Evolutionary conservation across 495 filamentous ascomycete genomes (phyloP).

Genomic region (Trichoderma erinaceum): DNA sequence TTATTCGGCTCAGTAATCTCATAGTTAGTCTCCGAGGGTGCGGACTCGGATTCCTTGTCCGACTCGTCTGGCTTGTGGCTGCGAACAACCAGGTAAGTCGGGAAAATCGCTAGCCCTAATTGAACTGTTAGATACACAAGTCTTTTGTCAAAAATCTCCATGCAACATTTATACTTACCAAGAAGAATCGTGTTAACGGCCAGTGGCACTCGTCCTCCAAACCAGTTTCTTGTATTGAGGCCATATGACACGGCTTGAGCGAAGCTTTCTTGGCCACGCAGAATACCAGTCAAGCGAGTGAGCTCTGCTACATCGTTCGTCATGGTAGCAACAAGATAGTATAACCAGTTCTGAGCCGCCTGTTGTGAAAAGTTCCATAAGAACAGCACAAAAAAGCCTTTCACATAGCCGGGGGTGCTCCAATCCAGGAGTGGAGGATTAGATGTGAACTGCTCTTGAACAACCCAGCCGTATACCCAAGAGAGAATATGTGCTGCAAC

Average conservation of each 20-base stretch:
- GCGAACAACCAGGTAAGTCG: slow-evolving; percentile 3
- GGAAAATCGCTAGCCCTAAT: not conserved
- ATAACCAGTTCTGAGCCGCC: slow-evolving; percentile 43
- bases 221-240: slow-evolving; percentile 34
- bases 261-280: slow-evolving; percentile 28
- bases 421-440: slow-evolving; percentile 40
- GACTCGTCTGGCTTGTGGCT: not conserved
- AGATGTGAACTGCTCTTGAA: slow-evolving; percentile 42
- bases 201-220: slow-evolving; percentile 42
- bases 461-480: slow-evolving; percentile 45
- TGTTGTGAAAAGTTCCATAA: slow-evolving; percentile 45
- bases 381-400: slow-evolving; percentile 42
- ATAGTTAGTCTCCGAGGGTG: no score
- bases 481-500: slow-evolving; percentile 36
- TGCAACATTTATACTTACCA: slow-evolving; percentile 24
- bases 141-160: not conserved
- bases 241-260: slow-evolving; percentile 20
- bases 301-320: slow-evolving; percentile 28
- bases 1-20: no score
- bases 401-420: slow-evolving; percentile 37
- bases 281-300: slow-evolving; percentile 26
- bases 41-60: not conserved
- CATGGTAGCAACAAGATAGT: slow-evolving; percentile 20
- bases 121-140: not conserved
- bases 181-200: slow-evolving; percentile 46